phyloP scores from a whole-genome alignment of 352 stramenopile genomes.

The Phytopythium litorale region DNA sequence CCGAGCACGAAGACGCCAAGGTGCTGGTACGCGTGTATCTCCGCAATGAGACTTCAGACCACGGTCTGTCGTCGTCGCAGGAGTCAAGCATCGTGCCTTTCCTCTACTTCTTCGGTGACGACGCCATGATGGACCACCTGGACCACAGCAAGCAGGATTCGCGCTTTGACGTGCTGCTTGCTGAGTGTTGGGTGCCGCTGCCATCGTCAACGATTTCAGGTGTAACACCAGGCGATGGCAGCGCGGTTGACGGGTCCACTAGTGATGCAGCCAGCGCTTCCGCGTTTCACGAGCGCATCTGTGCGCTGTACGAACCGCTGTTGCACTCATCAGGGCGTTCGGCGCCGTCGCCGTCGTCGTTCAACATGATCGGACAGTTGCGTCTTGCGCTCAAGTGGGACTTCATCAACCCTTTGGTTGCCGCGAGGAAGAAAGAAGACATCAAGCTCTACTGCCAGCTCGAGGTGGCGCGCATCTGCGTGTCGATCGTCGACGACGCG shows the following conservation, averaged over 20 bases:
- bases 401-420: constrained; percentile 46
- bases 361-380: constrained; percentile 73
- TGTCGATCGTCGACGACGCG: constrained; percentile 75
- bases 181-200: constrained; percentile 75
- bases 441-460: constrained; percentile 66
- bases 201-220: constrained; percentile 36
- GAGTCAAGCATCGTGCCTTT: constrained; percentile 86
- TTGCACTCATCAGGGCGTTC: constrained; percentile 8
- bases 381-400: constrained; percentile 80
- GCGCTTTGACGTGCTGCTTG: constrained; percentile 69
- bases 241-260: neutral
- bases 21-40: constrained; percentile 75
- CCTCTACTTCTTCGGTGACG: constrained; percentile 86
- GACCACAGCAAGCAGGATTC: constrained; percentile 85
- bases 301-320: constrained; percentile 58
- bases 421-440: constrained; percentile 38
- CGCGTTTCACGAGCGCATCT: constrained; percentile 60
- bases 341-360: constrained; percentile 12
- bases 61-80: constrained; percentile 68
- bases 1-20: constrained; percentile 25
- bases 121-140: constrained; percentile 83
- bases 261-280: constrained; percentile 13
- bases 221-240: neutral
- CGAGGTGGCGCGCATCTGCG: constrained; percentile 66
- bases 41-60: constrained; percentile 68